phyloP scores from a whole-genome alignment of 2,329 filamentous ascomycete species.

The Xylariales sp. region DNA sequence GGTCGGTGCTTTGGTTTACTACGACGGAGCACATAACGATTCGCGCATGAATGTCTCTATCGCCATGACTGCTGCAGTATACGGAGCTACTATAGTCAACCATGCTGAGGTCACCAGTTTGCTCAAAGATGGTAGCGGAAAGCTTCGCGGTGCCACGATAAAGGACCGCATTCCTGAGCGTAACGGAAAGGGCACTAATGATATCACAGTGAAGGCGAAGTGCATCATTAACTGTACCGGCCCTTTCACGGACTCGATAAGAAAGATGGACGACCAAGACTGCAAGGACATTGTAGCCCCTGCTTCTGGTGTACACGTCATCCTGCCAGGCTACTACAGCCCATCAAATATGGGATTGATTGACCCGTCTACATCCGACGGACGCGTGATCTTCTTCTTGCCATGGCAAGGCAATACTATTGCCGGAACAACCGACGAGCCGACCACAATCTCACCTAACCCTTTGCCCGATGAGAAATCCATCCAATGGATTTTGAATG shows the following conservation, averaged over 20 bases:
- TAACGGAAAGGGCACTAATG: conserved; percentile 56
- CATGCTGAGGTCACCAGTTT: conserved; percentile 77
- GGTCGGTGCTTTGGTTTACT: conserved; percentile 82
- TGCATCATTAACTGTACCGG: conserved; percentile 87
- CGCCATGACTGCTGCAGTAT: conserved; percentile 83
- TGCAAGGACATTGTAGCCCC: conserved; percentile 79
- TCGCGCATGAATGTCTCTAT: conserved; percentile 89
- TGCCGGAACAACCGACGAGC: conserved; percentile 80
- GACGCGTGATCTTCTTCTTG: conserved; percentile 87
- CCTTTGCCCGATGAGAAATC: conserved; percentile 78
- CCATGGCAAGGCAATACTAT: conserved; percentile 94
- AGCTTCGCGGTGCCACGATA: conserved; percentile 67
- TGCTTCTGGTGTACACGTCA: conserved; percentile 79
- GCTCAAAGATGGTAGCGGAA: conserved; percentile 69
- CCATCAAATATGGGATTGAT: conserved; percentile 84
- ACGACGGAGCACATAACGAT: conserved; percentile 89
- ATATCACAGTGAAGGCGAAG: conserved; percentile 71
- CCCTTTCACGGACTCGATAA: conserved; percentile 80
- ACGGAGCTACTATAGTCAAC: conserved; percentile 78
- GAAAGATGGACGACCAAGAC: conserved; percentile 74
- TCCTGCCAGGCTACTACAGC: conserved; percentile 82
- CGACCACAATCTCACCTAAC: conserved; percentile 66
- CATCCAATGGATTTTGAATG: conserved; percentile 82
- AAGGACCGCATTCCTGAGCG: conserved; percentile 66
- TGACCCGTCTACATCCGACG: conserved; percentile 81